These are phyloP conservation scores for Geotrichum bryndzae DNA, from an alignment of 1,139 yeast genomes.

Conservation along the genomic window DNA sequence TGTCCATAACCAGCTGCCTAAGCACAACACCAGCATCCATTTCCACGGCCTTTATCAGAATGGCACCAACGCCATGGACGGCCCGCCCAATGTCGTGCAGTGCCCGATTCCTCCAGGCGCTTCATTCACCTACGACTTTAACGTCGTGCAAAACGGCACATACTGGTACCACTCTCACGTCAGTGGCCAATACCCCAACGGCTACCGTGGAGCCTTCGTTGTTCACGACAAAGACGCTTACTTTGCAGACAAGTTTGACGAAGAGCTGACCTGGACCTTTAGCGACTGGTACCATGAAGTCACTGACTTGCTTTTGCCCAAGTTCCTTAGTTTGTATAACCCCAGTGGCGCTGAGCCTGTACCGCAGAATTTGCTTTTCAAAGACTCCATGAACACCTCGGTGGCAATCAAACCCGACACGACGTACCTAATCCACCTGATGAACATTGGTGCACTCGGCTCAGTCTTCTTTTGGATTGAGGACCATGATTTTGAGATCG, in stretches of 20 bases:
- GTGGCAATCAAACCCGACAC: conserved; percentile 71
- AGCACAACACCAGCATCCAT: conserved; percentile 68
- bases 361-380: conserved; percentile 71
- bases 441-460: conserved; percentile 80
- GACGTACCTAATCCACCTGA: conserved; percentile 70
- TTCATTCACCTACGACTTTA: conserved; percentile 67
- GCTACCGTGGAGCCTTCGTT: conserved; percentile 75
- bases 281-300: conserved; percentile 82
- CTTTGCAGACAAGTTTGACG: conserved; percentile 56
- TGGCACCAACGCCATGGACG: conserved; percentile 72
- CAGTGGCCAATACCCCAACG: conserved; percentile 83
- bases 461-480: conserved; percentile 82
- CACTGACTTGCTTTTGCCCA: conserved; percentile 45
- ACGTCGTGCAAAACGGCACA: conserved; percentile 80
- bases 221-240: conserved; percentile 55
- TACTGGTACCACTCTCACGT: conserved; percentile 97
- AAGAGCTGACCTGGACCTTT: conserved; percentile 59
- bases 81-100: conserved; percentile 80
- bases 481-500: conserved; percentile 73
- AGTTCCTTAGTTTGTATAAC: conserved; percentile 63
- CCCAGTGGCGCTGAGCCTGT: conserved; percentile 98
- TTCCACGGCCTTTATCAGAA: conserved; percentile 89
- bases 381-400: conserved; percentile 67
- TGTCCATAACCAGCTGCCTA: conserved; percentile 59
- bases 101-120: conserved; percentile 79